Base-by-base conservation (phyloP, 2,329 filamentous ascomycete species). In the Pseudogymnoascus sp. region DNA sequence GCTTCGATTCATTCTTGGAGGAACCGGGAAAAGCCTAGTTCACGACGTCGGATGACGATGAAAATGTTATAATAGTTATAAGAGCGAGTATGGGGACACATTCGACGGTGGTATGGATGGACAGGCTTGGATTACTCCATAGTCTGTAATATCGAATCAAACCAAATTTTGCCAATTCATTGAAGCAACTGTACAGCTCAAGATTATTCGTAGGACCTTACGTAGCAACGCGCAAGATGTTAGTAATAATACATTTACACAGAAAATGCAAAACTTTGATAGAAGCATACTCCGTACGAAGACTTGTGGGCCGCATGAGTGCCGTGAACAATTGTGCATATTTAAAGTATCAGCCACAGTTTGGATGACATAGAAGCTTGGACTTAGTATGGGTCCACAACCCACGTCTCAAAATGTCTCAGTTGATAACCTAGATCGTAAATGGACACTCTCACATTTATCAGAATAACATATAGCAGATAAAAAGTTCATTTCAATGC, bases 351-450 rank as follows among this genome's bases (percentile, higher is more conserved):
- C 49, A 19, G 49, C 49, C 49, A 55, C 49, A 55, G 9, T 12
- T 19, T 30, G 25, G 33, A 33, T 55, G 49, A 12, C 49, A 55
- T 19, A 16, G 23, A 28, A 30, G 23, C 45, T 52, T 30, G 45
- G 30, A n/a, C n/a, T 33, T 55, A 55, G 45, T 33, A 33, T 55
- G 49, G 28, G 49, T 55, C 49, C 49, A 55, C 49, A 19, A 28
- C 49, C 49, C 49, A 55, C 49, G 25, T 55, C 49, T 55, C 49
- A 33, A 25, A 55, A 55, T 55, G 49, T 55, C 25, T 55, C 49
- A 19, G n/a, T 55, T 14, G 9, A 33, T 55, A 33, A 33, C 25
- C 14, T 19, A 30, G 19, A 55, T 55, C 25, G n/a, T 30, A 30
- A 16, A 30, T 49, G 19, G 23, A 33, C 14, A 8, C 45, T 16